Evolutionary conservation across 352 stramenopile species (phyloP).

Genomic region (Pythium biforme): DNA sequence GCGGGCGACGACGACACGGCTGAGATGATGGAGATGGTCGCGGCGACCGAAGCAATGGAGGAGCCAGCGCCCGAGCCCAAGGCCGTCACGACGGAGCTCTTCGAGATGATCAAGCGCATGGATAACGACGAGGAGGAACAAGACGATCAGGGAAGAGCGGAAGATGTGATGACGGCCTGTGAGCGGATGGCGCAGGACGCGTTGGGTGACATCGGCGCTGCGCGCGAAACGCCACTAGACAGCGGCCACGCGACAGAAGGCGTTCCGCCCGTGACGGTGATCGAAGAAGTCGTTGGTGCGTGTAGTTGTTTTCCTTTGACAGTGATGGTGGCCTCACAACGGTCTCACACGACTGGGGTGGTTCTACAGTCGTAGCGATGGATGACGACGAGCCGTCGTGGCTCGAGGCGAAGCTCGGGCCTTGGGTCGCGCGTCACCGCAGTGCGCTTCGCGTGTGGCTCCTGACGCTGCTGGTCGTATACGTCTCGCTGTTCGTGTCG

Average conservation of each 20-base stretch:
- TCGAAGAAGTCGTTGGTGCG: slow-evolving; percentile 5
- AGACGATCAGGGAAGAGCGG: too few species aligned
- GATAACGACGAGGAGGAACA: slow-evolving; percentile 6
- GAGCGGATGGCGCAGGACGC: too few species aligned
- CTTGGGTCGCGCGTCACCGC: slow-evolving; percentile 19
- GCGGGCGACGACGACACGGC: background rate
- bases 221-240: too few species aligned
- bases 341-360: too few species aligned
- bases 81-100: background rate
- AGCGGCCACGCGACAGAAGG: too few species aligned
- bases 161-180: too few species aligned
- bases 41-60: background rate
- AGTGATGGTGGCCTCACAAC: background rate
- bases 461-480: slow-evolving; percentile 6
- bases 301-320: too few species aligned
- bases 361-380: background rate
- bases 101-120: background rate
- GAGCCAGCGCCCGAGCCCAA: slow-evolving; percentile 7
- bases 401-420: slow-evolving; percentile 19
- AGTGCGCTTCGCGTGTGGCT: slow-evolving; percentile 14
- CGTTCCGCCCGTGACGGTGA: background rate
- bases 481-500: slow-evolving; percentile 22
- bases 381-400: slow-evolving; percentile 17
- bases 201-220: too few species aligned
- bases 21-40: slow-evolving; percentile 6